These are phyloP conservation scores for Phaffia tasmanica DNA, from an alignment of 768 basidiomycete species.

Conservation along the genomic window DNA sequence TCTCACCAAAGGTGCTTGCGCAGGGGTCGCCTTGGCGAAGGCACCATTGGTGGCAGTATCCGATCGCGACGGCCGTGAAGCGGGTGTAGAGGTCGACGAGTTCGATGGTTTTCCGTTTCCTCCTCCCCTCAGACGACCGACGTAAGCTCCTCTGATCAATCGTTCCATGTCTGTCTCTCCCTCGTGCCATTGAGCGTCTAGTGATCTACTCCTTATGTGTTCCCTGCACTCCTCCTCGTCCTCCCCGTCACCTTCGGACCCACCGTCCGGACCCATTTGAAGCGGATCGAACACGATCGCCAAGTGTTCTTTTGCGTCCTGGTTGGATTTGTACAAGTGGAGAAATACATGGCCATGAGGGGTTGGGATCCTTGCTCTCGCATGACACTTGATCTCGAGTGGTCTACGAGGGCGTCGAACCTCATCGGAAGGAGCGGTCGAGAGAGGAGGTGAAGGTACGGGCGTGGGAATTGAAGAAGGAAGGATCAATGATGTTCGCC, in stretches of 20 bases:
- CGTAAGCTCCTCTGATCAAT: constrained; percentile 83
- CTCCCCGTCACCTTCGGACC: constrained; percentile 16
- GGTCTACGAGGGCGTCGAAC: constrained; percentile 30
- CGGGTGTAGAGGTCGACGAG: background rate
- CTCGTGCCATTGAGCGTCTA: constrained; percentile 74
- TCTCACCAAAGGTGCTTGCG: constrained; percentile 63
- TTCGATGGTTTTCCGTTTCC: constrained; percentile 16
- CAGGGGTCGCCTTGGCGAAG: background rate
- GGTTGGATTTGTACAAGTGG: constrained; percentile 87
- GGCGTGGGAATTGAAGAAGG: background rate
- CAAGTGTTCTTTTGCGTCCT: constrained; percentile 78
- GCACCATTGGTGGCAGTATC: background rate
- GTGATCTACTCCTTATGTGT: constrained; percentile 62
- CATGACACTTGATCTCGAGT: constrained; percentile 64
- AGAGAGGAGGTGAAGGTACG: background rate
- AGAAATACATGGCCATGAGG: constrained; percentile 87
- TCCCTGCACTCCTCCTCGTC: constrained; percentile 37
- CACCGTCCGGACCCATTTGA: constrained; percentile 46
- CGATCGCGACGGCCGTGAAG: background rate
- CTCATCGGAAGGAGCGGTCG: background rate
- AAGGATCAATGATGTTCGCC: background rate
- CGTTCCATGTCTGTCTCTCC: constrained; percentile 87
- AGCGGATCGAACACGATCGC: constrained; percentile 88
- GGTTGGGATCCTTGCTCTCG: constrained; percentile 92
- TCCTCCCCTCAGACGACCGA: constrained; percentile 51